Evolutionary conservation across 805 yeast species (phyloP).

Genomic region (Yamadazyma phyllophila): DNA sequence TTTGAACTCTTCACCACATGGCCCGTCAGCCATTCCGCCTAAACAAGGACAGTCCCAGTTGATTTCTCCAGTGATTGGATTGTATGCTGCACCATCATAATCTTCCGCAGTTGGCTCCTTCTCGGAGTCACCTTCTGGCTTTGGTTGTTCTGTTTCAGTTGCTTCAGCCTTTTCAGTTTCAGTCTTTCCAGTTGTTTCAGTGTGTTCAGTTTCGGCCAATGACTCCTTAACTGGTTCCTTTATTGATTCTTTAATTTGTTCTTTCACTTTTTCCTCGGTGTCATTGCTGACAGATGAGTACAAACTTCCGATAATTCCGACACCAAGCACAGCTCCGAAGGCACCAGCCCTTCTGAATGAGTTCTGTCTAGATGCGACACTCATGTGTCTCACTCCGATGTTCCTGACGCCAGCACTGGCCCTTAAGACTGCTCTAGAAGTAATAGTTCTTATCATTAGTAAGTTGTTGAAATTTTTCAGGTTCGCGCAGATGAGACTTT

Average conservation of each 20-base stretch:
- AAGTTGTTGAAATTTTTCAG: constrained; percentile 3
- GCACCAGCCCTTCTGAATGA: neutral
- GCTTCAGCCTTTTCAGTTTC: neutral
- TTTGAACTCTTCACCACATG: constrained; percentile 68
- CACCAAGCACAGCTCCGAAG: constrained; percentile 1
- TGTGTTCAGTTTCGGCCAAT: neutral
- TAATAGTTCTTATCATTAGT: constrained; percentile 7
- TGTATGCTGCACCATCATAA: constrained; percentile 66
- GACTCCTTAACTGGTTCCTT: neutral
- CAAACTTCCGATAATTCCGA: neutral
- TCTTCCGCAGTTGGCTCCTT: constrained; percentile 13
- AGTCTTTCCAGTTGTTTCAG: neutral
- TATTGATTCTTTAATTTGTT: neutral
- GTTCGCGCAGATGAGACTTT: neutral
- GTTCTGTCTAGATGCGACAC: no score
- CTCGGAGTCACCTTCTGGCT: constrained; percentile 1
- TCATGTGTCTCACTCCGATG: no score
- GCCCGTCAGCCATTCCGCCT: constrained; percentile 99
- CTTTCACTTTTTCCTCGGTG: neutral
- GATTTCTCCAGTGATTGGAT: constrained; percentile 97
- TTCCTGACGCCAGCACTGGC: no score
- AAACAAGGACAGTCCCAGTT: constrained; percentile 99
- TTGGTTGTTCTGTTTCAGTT: constrained; percentile 2
- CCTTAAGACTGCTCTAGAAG: neutral
- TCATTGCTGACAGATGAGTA: constrained; percentile 7